A percentile compares a stretch with the other conserved stretches of the same genome.
Conservation (phyloP, 1,284 basidiomycete genomes). For the Trichosporon ovoides region DNA sequence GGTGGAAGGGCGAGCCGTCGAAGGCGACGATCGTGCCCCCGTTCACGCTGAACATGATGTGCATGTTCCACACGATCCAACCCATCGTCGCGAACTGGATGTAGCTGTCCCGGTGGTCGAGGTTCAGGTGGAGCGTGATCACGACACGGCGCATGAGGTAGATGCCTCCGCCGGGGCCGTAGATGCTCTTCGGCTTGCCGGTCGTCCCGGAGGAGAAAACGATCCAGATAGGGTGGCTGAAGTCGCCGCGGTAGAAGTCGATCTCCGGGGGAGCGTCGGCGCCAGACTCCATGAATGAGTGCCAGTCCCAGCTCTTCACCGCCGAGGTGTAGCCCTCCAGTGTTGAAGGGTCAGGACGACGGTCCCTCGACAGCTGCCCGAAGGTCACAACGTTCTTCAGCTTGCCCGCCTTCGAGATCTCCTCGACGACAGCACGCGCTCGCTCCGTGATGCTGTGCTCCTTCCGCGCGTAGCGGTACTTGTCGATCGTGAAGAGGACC, state of each 20-base stretch:
- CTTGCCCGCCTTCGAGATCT: conserved; percentile 22
- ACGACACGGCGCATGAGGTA: conserved; percentile 23
- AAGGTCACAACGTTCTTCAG: conserved; percentile 32
- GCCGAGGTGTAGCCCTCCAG: conserved; percentile 14
- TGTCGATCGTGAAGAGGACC: conserved; percentile 44
- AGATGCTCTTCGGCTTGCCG: conserved; percentile 47
- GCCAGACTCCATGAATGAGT: conserved; percentile 18
- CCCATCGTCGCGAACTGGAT: conserved; percentile 38
- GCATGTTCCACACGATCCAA: conserved; percentile 44
- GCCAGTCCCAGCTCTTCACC: conserved; percentile 9
- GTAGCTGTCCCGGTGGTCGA: conserved; percentile 29
- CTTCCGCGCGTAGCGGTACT: conserved; percentile 42
- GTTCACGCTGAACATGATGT: conserved; percentile 26
- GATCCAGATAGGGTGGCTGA: conserved; percentile 38
- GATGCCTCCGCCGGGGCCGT: conserved; percentile 32
- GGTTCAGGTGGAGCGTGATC: conserved; percentile 15
- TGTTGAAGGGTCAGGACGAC: conserved; percentile 20
- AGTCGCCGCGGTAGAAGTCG: conserved; percentile 24
- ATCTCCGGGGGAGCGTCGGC: conserved; percentile 24
- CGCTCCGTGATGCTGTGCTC: conserved; percentile 28
- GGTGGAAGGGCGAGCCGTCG: conserved; percentile 42
- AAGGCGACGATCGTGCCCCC: conserved; percentile 36
- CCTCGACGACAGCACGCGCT: conserved; percentile 19
- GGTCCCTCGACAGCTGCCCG: conserved; percentile 29
- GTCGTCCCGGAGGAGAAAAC: conserved; percentile 46